A percentile compares a stretch with the other conserved stretches of the same genome.
Conservation (phyloP, 2,329 filamentous ascomycete genomes). For the Phaeomoniella chlamydospora region DNA sequence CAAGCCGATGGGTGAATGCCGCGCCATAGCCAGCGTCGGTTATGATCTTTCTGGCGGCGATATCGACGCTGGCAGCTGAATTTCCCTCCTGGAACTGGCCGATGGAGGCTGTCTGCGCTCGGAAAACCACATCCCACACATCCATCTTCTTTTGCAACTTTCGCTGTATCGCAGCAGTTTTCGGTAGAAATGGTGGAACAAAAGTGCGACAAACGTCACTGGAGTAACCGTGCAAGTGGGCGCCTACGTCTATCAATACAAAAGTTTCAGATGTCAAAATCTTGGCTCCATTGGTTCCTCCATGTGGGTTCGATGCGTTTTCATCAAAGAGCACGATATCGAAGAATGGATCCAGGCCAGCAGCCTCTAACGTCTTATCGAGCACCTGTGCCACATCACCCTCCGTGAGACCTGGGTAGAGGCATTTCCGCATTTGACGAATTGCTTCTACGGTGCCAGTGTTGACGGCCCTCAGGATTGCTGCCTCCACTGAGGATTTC, state of each 20-base stretch:
- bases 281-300: constrained; percentile 29
- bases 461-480: constrained; percentile 46
- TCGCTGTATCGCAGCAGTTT: neutral
- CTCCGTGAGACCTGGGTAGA: constrained; percentile 43
- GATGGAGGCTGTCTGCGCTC: constrained; percentile 44
- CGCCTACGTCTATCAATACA: constrained; percentile 48
- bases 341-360: constrained; percentile 45
- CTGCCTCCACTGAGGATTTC: constrained; percentile 41
- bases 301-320: constrained; percentile 24
- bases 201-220: constrained; percentile 52
- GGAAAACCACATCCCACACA: constrained; percentile 47
- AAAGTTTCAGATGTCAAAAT: constrained; percentile 39
- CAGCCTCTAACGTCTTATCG: constrained; percentile 38
- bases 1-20: constrained; percentile 47
- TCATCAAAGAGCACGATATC: constrained; percentile 48
- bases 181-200: constrained; percentile 19
- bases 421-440: constrained; percentile 36
- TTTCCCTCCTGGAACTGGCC: constrained; percentile 33
- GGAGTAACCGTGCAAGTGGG: constrained; percentile 47
- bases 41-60: constrained; percentile 45
- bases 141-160: constrained; percentile 9
- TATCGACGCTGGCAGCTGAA: constrained; percentile 45
- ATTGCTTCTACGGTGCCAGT: constrained; percentile 49
- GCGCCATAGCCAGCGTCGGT: constrained; percentile 42
- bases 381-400: constrained; percentile 41